A percentile compares a stretch with the other conserved stretches of the same genome.
phyloP scores from a whole-genome alignment of 306 rosid species.

The Arachis hypogaea region DNA sequence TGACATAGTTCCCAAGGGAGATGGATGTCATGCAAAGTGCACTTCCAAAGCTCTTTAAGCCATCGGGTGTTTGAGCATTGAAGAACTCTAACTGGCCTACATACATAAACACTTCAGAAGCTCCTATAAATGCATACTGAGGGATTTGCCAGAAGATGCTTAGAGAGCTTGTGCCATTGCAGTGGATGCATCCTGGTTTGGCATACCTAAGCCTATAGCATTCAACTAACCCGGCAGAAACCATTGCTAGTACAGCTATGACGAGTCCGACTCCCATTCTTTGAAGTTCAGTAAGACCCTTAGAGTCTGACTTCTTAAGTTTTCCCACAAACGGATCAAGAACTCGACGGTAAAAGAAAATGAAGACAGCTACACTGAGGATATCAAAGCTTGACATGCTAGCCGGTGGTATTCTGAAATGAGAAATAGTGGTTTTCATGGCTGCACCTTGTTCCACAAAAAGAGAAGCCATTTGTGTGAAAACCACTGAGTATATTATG shows the following conservation, averaged over 20 bases:
- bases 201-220: conserved; percentile 87
- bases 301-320: conserved; percentile 64
- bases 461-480: conserved; percentile 99
- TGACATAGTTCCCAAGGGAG: conserved; percentile 94
- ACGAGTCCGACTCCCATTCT: conserved; percentile 98
- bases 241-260: conserved; percentile 90
- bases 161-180: conserved; percentile 78
- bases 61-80: conserved; percentile 97
- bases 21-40: conserved; percentile 98
- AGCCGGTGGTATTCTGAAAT: conserved; percentile 85
- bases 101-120: conserved; percentile 98
- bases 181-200: conserved; percentile 54
- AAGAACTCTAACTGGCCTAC: conserved; percentile 97
- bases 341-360: conserved; percentile 82
- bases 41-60: conserved; percentile 96
- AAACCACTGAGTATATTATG: conserved; percentile 92
- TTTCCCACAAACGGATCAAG: conserved; percentile 81
- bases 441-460: conserved; percentile 99
- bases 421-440: conserved; percentile 78
- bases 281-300: conserved; percentile 90
- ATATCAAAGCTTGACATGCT: conserved; percentile 99
- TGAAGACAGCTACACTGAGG: conserved; percentile 84
- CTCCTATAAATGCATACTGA: conserved; percentile 91
- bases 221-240: conserved; percentile 94
- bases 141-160: conserved; percentile 99